Evolutionary conservation across 495 filamentous ascomycete genomes (phyloP).

Genomic region (Poronia punctata): DNA sequence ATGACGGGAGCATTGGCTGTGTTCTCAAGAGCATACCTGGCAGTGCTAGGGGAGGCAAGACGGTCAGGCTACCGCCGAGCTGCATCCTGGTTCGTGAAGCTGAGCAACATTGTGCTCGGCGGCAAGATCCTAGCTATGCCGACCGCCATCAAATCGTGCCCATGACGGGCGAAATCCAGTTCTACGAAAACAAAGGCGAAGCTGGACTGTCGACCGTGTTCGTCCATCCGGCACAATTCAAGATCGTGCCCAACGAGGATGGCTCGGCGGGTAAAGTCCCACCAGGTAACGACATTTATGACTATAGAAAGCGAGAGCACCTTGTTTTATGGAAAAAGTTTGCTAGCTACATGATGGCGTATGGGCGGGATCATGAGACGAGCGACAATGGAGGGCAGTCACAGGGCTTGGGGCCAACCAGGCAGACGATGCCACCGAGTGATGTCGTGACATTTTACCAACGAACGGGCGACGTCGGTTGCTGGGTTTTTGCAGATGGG

Average conservation of each 20-base stretch:
- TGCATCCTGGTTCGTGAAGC: slow-evolving; percentile 63
- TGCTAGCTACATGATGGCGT: slow-evolving; percentile 82
- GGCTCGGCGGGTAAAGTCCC: slow-evolving; percentile 47
- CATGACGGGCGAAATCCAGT: slow-evolving; percentile 59
- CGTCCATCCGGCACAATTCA: slow-evolving; percentile 55
- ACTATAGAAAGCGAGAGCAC: slow-evolving; percentile 62
- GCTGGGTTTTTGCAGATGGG: slow-evolving; percentile 85
- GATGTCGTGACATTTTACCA: slow-evolving; percentile 86
- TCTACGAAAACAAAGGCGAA: slow-evolving; percentile 67
- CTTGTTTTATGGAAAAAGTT: slow-evolving; percentile 86
- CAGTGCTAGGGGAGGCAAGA: slow-evolving; percentile 36
- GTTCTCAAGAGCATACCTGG: slow-evolving; percentile 55
- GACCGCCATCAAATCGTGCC: slow-evolving; percentile 62
- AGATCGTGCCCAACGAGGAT: slow-evolving; percentile 43
- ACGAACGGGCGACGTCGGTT: slow-evolving; percentile 75
- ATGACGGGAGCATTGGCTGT: slow-evolving; percentile 76
- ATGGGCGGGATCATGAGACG: slow-evolving; percentile 46
- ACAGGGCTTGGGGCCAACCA: slow-evolving; percentile 44
- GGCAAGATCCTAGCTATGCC: slow-evolving; percentile 45
- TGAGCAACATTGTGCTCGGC: slow-evolving; percentile 51
- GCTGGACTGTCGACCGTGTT: slow-evolving; percentile 56
- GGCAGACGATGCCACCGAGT: slow-evolving; percentile 33
- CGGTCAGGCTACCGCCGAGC: slow-evolving; percentile 52
- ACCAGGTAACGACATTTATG: slow-evolving; percentile 50
- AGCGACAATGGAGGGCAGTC: slow-evolving; percentile 35